A percentile compares a stretch with the other conserved stretches of the same genome.
Conservation (phyloP, 2,329 filamentous ascomycete species). For the Colletotrichum coccodes region DNA sequence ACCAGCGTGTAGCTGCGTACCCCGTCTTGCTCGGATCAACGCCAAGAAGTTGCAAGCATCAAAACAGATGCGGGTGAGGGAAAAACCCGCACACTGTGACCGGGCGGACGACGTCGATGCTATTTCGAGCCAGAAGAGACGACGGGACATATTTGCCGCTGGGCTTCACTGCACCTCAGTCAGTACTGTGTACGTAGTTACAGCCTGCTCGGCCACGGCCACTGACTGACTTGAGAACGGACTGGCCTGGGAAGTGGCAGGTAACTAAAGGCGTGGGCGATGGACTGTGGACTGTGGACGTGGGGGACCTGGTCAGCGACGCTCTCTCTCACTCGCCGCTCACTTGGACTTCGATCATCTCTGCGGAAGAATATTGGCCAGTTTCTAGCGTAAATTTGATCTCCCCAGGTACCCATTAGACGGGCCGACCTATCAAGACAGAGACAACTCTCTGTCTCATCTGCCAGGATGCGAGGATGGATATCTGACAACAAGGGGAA, state of each 20-base stretch:
- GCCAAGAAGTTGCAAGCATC: constrained; percentile 34
- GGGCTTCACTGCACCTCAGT: not conserved
- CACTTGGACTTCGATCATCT: not conserved
- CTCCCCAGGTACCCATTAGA: constrained; percentile 29
- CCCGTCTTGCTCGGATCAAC: constrained; percentile 34
- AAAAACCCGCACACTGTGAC: constrained; percentile 33
- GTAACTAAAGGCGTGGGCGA: not conserved
- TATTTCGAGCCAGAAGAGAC: constrained; percentile 29
- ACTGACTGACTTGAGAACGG: not conserved
- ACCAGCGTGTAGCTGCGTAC: constrained; percentile 33
- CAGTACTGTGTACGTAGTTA: not conserved
- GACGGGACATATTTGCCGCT: constrained; percentile 21
- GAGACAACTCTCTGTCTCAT: constrained; percentile 33
- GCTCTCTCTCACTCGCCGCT: not conserved
- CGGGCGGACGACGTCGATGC: constrained; percentile 29
- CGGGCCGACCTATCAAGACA: constrained; percentile 34
- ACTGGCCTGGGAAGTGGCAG: constrained; percentile 6
- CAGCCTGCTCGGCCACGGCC: not conserved
- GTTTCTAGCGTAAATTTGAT: constrained; percentile 31
- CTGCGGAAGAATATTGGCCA: constrained; percentile 18
- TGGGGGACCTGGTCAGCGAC: constrained; percentile 5
- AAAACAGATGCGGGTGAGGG: constrained; percentile 33
- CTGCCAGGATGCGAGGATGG: constrained; percentile 32
- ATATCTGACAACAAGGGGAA: constrained; percentile 32
- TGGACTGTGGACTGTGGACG: not conserved